Base-by-base conservation (phyloP, 2,329 filamentous ascomycete species). In the Sporothrix schenckii region DNA sequence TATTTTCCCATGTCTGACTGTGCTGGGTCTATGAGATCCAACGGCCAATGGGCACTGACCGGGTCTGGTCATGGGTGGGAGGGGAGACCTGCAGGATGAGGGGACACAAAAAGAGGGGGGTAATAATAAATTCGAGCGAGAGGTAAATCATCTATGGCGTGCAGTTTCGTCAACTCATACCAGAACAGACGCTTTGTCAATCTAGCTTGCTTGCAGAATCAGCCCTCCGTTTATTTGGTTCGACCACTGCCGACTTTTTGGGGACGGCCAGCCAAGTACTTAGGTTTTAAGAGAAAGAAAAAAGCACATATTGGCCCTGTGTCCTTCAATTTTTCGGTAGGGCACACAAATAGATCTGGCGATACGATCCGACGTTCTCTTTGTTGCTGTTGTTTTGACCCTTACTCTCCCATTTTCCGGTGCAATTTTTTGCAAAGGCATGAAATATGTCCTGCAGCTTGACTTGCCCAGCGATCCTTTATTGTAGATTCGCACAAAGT, bases 31-130 rank as follows among this genome's bases (percentile, higher is more conserved):
- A 50, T 49, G 19, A 44, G 24, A 21, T n/a, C 30, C 30, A 52
- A 66, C 49, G 63, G 49, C 63, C 24, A 39, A 27, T 52, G 61
- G 44, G 44, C 61, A 19, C 21, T 47, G n/a, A 39, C 39, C 21
- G 58, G n/a, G 41, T 65, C 60, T 50, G 61, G 44, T 44, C 9
- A 47, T 34, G 9, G 34, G 14, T 49, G 44, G 61, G 61, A 65
- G 63, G 61, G 47, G 63, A 53, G 63, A 66, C 49, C 50, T 41
- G 65, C 65, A 54, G 65, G 54, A 30, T 44, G 66, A 41, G 66
- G 66, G 54, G 54, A 49, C 21, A 69, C 24, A 61, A n/a, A 61
- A 69, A 19, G 54, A 68, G 66, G 66, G 66, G 52, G 53, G 39
- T 68, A 30, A 49, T 39, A 34, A 49, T 52, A 34, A 39, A 39